Evolutionary conservation across 2,329 filamentous ascomycete species (phyloP).

Genomic region (Diplodia mutila): DNA sequence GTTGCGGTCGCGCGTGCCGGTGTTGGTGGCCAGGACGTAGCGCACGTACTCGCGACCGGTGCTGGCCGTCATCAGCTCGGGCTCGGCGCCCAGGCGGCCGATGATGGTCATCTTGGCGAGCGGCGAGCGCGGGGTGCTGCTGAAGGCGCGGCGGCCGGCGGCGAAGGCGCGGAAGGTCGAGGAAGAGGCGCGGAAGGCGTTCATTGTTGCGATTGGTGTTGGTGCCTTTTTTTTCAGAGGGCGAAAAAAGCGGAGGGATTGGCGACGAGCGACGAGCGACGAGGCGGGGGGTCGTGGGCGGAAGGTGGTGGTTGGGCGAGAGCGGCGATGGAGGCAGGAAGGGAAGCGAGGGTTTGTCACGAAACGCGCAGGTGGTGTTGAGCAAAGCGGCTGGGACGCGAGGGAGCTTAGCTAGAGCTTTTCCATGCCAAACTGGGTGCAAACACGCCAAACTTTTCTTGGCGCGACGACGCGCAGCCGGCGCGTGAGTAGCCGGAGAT

Average conservation of each 20-base stretch:
- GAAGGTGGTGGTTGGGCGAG: neutral
- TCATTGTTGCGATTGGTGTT: neutral
- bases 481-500: neutral
- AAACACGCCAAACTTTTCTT: neutral
- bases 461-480: neutral
- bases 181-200: conserved; percentile 14
- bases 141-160: conserved; percentile 69
- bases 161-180: conserved; percentile 42
- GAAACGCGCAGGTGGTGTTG: conserved; percentile 18
- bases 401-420: conserved; percentile 4
- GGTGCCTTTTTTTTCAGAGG: too few species aligned
- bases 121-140: conserved; percentile 64
- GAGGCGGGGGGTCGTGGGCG: too few species aligned
- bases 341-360: neutral
- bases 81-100: conserved; percentile 78
- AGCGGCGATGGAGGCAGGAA: neutral
- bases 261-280: neutral
- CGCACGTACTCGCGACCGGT: conserved; percentile 74
- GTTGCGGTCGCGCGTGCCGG: conserved; percentile 69
- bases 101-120: conserved; percentile 84
- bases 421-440: neutral
- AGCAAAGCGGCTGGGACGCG: neutral
- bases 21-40: conserved; percentile 74
- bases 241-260: neutral
- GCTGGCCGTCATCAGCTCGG: conserved; percentile 70